These are phyloP conservation scores for Aspergillus calidoustus DNA, from an alignment of 2,329 filamentous ascomycete genomes.

Conservation along the genomic window DNA sequence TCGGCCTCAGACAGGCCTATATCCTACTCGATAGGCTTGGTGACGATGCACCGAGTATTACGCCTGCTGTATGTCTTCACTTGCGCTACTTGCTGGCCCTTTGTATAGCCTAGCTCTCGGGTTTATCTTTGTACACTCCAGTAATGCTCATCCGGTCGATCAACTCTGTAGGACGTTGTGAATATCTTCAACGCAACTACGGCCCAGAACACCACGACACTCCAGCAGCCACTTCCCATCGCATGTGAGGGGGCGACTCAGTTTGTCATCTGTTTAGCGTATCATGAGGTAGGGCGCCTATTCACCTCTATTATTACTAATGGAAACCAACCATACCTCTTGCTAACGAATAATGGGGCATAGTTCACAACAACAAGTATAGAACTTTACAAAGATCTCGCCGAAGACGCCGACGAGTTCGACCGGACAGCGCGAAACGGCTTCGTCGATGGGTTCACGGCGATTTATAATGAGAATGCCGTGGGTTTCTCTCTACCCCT, in stretches of 20 bases:
- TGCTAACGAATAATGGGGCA: background rate
- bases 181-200: background rate
- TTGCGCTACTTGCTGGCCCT: no score
- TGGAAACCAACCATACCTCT: background rate
- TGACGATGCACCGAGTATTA: constrained; percentile 1
- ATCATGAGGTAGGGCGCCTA: background rate
- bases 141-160: no score
- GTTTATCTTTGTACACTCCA: no score
- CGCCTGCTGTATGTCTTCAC: background rate
- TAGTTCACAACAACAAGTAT: constrained; percentile 8
- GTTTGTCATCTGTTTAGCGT: constrained; percentile 2
- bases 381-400: constrained; percentile 3
- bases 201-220: background rate
- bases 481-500: background rate
- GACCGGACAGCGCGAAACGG: background rate
- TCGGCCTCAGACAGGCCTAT: constrained; percentile 1
- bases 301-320: background rate
- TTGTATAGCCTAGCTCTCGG: no score
- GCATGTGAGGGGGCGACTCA: constrained; percentile 3
- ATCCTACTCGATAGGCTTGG: constrained; percentile 9
- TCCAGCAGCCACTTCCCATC: background rate
- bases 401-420: constrained; percentile 1
- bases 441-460: constrained; percentile 5
- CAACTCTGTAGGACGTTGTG: background rate
- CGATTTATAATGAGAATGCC: constrained; percentile 4